phyloP scores from a whole-genome alignment of 768 basidiomycete genomes.

The Suillus subaureus region DNA sequence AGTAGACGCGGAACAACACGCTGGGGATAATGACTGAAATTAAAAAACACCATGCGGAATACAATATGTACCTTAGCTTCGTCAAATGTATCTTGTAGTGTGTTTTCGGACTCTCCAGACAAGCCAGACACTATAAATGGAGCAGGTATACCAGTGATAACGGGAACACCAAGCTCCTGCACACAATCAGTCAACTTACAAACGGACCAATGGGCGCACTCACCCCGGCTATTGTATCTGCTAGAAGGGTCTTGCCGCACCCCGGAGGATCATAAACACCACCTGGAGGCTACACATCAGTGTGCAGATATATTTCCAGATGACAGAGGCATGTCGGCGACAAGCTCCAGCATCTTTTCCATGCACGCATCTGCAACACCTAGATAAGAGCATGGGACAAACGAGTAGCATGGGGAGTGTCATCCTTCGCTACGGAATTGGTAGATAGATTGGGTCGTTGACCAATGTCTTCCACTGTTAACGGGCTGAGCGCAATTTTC shows the following conservation, averaged over 20 bases:
- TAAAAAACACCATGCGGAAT: too few relatives aligned
- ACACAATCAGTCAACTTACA: constrained; percentile 1
- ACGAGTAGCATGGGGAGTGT: constrained; percentile 72
- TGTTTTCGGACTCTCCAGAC: constrained; percentile 99
- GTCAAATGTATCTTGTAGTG: constrained; percentile 78
- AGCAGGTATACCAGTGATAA: constrained; percentile 85
- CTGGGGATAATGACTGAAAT: too few relatives aligned
- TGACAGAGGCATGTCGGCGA: constrained; percentile 93
- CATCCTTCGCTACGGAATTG: constrained; percentile 40
- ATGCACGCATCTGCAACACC: constrained; percentile 86
- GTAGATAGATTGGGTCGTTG: constrained; percentile 57
- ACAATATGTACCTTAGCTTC: too few relatives aligned
- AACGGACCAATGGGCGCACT: constrained; percentile 27
- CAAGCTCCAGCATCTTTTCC: constrained; percentile 86
- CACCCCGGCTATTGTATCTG: constrained; percentile 96
- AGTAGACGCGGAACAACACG: too few relatives aligned
- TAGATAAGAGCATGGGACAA: too few relatives aligned
- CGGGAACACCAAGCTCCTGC: constrained; percentile 90
- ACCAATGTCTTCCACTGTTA: constrained; percentile 48
- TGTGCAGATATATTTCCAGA: constrained; percentile 86
- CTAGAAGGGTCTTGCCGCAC: constrained; percentile 95
- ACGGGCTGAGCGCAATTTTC: constrained; percentile 62
- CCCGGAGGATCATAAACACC: constrained; percentile 96
- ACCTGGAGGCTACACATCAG: constrained; percentile 71
- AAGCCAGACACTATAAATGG: constrained; percentile 97